Evolutionary conservation across 345 rosid genomes (phyloP).

Genomic region (Populus simonii): DNA sequence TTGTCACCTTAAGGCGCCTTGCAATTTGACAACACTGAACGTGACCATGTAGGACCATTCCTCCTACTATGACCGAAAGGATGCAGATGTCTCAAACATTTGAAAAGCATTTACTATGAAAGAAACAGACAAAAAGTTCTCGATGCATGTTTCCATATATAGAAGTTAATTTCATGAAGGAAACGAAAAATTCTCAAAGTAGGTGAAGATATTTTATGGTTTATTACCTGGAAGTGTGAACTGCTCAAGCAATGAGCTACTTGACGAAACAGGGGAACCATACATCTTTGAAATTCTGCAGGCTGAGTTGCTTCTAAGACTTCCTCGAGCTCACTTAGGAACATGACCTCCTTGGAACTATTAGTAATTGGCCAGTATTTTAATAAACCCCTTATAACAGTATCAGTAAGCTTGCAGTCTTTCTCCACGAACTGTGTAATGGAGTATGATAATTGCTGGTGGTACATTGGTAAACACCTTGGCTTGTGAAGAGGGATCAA

Average conservation of each 20-base stretch:
- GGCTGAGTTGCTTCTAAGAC: conserved; percentile 70
- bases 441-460: conserved; percentile 67
- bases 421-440: conserved; percentile 67
- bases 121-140: background rate
- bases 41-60: background rate
- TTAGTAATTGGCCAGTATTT: conserved; percentile 72
- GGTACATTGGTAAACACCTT: conserved; percentile 63
- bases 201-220: background rate
- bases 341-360: conserved; percentile 70
- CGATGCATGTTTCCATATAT: background rate
- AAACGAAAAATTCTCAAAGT: background rate
- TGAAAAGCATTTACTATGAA: background rate
- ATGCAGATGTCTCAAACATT: background rate
- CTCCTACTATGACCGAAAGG: background rate
- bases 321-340: conserved; percentile 68
- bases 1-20: too few species aligned
- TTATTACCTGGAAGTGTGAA: conserved; percentile 69
- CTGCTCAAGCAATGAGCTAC: conserved; percentile 68
- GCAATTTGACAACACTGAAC: too few species aligned
- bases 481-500: conserved; percentile 75
- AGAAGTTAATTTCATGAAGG: background rate
- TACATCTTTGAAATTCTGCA: conserved; percentile 66
- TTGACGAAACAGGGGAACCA: conserved; percentile 62
- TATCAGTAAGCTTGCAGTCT: conserved; percentile 67
- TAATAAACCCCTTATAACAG: conserved; percentile 54